Evolutionary conservation across 495 filamentous ascomycete species (phyloP).

Genomic region (Aspergillus mulundensis): DNA sequence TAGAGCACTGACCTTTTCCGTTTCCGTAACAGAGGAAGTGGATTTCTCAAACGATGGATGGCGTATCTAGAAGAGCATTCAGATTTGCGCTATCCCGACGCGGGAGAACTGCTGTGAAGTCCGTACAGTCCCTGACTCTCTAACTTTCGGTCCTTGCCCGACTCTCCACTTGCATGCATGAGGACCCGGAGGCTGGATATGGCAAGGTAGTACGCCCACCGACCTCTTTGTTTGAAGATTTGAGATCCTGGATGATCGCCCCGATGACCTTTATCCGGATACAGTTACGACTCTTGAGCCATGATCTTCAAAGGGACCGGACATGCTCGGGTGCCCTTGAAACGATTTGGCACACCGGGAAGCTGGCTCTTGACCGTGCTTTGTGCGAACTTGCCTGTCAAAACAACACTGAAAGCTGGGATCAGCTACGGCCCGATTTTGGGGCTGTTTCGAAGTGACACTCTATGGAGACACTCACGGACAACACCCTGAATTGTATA

Average conservation of each 20-base stretch:
- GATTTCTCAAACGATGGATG: constrained; percentile 88
- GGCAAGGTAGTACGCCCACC: constrained; percentile 28
- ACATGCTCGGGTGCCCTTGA: not conserved
- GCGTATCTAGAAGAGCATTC: constrained; percentile 77
- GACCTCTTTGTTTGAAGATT: not conserved
- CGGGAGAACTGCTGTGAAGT: constrained; percentile 47
- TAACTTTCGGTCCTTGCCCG: not conserved
- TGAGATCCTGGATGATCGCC: not conserved
- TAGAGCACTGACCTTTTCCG: constrained; percentile 1
- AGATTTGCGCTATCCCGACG: constrained; percentile 79
- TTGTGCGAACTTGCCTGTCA: not conserved
- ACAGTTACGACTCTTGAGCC: not conserved
- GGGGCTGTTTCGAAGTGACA: not conserved
- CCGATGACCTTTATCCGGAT: not conserved
- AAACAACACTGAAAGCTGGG: not conserved
- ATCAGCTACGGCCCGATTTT: not conserved
- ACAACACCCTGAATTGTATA: not conserved
- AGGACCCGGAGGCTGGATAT: constrained; percentile 22
- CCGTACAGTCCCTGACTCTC: not conserved
- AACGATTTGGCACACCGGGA: not conserved
- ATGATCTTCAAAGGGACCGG: too few species aligned
- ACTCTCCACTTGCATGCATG: constrained; percentile 3
- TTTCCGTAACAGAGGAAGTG: constrained; percentile 56
- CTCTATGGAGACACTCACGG: not conserved
- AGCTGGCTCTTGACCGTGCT: not conserved